These are phyloP conservation scores for Lipomyces lipofer DNA, from an alignment of 805 yeast species.

Conservation along the genomic window DNA sequence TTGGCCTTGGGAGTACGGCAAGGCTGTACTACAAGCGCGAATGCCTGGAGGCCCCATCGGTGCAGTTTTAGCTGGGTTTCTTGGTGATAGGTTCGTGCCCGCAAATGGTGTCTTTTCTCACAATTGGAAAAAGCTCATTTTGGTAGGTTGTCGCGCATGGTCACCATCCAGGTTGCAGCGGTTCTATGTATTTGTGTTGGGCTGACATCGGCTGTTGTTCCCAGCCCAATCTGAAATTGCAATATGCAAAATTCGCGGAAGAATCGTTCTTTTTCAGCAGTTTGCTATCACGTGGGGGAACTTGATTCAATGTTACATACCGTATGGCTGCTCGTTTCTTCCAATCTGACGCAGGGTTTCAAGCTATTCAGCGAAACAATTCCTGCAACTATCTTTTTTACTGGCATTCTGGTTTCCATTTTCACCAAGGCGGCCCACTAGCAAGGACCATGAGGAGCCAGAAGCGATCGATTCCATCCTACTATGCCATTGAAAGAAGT, in stretches of 20 bases:
- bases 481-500: neutral
- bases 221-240: conserved; percentile 24
- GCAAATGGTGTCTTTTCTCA: too few relatives aligned
- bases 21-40: conserved; percentile 62
- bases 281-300: conserved; percentile 60
- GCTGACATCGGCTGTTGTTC: conserved; percentile 41
- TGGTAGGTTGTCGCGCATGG: conserved; percentile 17
- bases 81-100: neutral
- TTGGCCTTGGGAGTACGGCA: conserved; percentile 52
- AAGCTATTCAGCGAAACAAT: conserved; percentile 46
- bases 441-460: conserved; percentile 7
- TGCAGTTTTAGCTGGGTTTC: conserved; percentile 49
- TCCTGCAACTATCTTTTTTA: conserved; percentile 13
- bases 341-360: conserved; percentile 48
- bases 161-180: conserved; percentile 17
- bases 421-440: conserved; percentile 24
- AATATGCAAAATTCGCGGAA: conserved; percentile 15
- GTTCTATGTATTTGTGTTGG: conserved; percentile 57
- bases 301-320: conserved; percentile 48
- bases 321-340: conserved; percentile 44
- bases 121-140: too few relatives aligned
- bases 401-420: too few relatives aligned
- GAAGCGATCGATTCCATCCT: conserved; percentile 1
- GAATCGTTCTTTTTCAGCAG: conserved; percentile 45
- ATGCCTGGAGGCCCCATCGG: conserved; percentile 73